Evolutionary conservation across 495 filamentous ascomycete genomes (phyloP).

Genomic region (Extremus antarcticus): DNA sequence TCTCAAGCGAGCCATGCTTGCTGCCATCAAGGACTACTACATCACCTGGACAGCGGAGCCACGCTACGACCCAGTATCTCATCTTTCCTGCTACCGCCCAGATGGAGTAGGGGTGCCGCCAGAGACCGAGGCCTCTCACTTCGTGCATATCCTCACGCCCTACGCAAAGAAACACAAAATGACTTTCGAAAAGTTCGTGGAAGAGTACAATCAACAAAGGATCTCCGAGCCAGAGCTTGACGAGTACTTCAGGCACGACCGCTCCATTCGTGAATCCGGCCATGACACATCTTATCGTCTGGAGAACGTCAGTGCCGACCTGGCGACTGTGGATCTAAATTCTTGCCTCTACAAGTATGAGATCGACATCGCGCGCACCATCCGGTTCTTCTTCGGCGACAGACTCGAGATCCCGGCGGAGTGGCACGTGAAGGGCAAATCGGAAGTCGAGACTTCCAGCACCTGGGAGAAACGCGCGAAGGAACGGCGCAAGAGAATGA

Average conservation of each 20-base stretch:
- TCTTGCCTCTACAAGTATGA: conserved; percentile 93
- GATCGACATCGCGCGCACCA: conserved; percentile 73
- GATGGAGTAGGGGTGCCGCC: conserved; percentile 86
- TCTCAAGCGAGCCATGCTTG: conserved; percentile 63
- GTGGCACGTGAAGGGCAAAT: conserved; percentile 51
- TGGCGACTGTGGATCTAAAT: conserved; percentile 91
- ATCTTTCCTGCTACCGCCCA: conserved; percentile 83
- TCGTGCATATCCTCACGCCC: conserved; percentile 73
- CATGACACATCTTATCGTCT: conserved; percentile 93
- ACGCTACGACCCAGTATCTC: conserved; percentile 64
- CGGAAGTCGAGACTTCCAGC: conserved; percentile 62
- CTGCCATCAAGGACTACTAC: conserved; percentile 95
- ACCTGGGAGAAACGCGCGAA: conserved; percentile 79
- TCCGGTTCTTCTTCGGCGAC: conserved; percentile 72
- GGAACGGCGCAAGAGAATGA: conserved; percentile 65
- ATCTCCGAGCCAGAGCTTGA: conserved; percentile 82
- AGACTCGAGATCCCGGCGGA: conserved; percentile 65
- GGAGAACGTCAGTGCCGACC: conserved; percentile 72
- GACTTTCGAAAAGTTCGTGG: conserved; percentile 68
- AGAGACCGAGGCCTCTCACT: conserved; percentile 84
- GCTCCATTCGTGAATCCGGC: conserved; percentile 89
- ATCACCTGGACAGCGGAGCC: conserved; percentile 78
- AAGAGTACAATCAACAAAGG: conserved; percentile 69
- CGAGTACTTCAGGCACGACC: conserved; percentile 89
- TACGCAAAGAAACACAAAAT: conserved; percentile 78